Percentiles rank a stretch among this genome's conserved stretches.
These are phyloP conservation scores for Postia placenta DNA, from an alignment of 768 basidiomycete genomes.

Conservation along the genomic window DNA sequence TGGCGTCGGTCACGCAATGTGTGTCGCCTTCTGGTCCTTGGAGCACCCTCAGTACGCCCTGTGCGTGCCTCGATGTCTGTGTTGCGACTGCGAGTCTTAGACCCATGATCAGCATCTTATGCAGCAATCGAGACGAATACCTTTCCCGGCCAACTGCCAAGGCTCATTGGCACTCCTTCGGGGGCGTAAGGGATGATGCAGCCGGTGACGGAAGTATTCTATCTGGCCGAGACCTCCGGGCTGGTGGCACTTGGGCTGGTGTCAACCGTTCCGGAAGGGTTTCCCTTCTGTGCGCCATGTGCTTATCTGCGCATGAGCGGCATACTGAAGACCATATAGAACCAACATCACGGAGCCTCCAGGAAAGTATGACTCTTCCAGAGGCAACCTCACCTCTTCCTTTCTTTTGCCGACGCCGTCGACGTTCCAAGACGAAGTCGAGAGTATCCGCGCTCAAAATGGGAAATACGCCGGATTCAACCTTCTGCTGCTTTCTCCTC, in stretches of 20 bases:
- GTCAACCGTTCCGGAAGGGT: slow-evolving; percentile 58
- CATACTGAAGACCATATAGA: slow-evolving; percentile 30
- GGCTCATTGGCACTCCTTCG: slow-evolving; percentile 68
- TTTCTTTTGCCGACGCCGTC: slow-evolving; percentile 51
- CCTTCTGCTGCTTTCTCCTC: slow-evolving; percentile 56
- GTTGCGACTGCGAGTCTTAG: background rate
- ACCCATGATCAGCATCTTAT: slow-evolving; percentile 48
- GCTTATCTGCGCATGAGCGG: slow-evolving; percentile 2
- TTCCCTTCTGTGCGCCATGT: slow-evolving; percentile 58
- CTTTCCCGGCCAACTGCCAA: slow-evolving; percentile 58
- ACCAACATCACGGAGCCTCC: slow-evolving; percentile 81
- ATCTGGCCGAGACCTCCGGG: slow-evolving; percentile 67
- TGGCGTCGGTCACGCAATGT: slow-evolving; percentile 43
- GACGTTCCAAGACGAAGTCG: slow-evolving; percentile 43
- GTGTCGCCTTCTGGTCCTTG: slow-evolving; percentile 72
- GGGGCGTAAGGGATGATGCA: slow-evolving; percentile 17
- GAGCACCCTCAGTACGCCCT: slow-evolving; percentile 74
- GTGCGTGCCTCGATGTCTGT: slow-evolving; percentile 37
- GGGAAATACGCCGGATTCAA: slow-evolving; percentile 76
- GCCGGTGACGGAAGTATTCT: slow-evolving; percentile 37
- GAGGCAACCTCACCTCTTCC: slow-evolving; percentile 62
- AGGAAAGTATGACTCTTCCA: slow-evolving; percentile 44
- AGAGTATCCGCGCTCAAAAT: slow-evolving; percentile 40
- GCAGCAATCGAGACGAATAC: slow-evolving; percentile 73
- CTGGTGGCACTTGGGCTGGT: slow-evolving; percentile 84